phyloP scores from a whole-genome alignment of 345 rosid species.

The Eucalyptus pauciflora region DNA sequence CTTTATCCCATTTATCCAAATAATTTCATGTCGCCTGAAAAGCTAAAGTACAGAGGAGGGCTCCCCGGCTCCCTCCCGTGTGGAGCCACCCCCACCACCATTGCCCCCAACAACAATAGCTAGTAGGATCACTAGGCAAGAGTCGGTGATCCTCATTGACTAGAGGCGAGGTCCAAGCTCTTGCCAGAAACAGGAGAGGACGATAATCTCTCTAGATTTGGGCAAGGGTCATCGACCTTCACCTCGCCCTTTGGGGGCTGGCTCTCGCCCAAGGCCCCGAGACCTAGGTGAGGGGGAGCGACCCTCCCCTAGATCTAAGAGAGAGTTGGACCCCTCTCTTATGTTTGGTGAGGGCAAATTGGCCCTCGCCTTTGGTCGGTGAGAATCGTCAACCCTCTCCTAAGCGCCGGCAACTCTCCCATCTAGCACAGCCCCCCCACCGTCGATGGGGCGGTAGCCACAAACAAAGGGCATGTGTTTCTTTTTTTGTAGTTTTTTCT shows the following conservation, averaged over 20 bases:
- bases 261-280: fast-evolving
- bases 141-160: fast-evolving
- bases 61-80: too few species aligned
- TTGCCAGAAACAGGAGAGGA: too few species aligned
- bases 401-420: fast-evolving
- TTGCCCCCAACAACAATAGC: too few species aligned
- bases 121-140: fast-evolving
- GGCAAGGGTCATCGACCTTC: fast-evolving
- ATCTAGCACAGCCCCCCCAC: fast-evolving
- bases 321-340: too few species aligned
- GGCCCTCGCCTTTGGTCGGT: fast-evolving
- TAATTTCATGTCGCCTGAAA: too few species aligned
- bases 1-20: fast-evolving
- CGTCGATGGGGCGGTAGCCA: fast-evolving
- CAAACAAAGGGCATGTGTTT: fast-evolving
- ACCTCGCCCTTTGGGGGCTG: fast-evolving
- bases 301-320: too few species aligned
- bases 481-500: too few species aligned
- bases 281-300: fast-evolving
- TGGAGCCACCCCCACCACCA: fast-evolving
- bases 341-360: fast-evolving
- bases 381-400: fast-evolving
- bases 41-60: too few species aligned
- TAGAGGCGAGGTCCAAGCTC: too few species aligned
- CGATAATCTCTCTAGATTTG: too few species aligned